Evolutionary conservation across 768 basidiomycete species (phyloP).

Genomic region (Auricularia cornea): DNA sequence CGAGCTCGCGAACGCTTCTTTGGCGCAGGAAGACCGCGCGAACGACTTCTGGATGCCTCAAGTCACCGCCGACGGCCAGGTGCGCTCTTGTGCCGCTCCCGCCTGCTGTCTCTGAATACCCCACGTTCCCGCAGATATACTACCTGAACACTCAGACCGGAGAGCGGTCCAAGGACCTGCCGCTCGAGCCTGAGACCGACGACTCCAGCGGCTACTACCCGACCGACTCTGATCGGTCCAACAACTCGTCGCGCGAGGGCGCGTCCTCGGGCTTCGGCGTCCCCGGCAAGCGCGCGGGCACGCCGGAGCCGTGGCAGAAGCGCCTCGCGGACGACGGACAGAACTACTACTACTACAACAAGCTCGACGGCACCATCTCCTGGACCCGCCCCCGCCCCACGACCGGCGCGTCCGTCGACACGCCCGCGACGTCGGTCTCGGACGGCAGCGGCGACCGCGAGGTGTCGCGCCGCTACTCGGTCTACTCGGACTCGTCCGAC

Average conservation of each 20-base stretch:
- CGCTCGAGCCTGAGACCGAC: slow-evolving; percentile 60
- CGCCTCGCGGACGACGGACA: slow-evolving; percentile 75
- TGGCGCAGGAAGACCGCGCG: slow-evolving; percentile 26
- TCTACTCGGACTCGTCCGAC: slow-evolving; percentile 76
- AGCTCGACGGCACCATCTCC: slow-evolving; percentile 52
- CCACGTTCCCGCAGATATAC: slow-evolving; percentile 60
- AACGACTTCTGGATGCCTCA: slow-evolving; percentile 90
- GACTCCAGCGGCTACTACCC: slow-evolving; percentile 51
- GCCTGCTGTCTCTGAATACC: background rate
- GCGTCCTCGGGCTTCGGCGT: background rate
- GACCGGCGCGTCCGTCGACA: slow-evolving; percentile 20
- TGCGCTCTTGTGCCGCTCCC: slow-evolving; percentile 19
- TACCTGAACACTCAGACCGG: slow-evolving; percentile 90
- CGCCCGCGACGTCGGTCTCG: slow-evolving; percentile 17
- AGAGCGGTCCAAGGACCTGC: slow-evolving; percentile 76
- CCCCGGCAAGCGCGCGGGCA: slow-evolving; percentile 35
- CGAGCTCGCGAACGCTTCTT: slow-evolving; percentile 52
- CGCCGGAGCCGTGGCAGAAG: slow-evolving; percentile 77
- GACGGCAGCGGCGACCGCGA: slow-evolving; percentile 16
- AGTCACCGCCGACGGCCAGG: slow-evolving; percentile 76
- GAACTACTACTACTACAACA: slow-evolving; percentile 75
- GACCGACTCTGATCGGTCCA: slow-evolving; percentile 20
- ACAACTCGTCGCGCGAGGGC: slow-evolving; percentile 2
- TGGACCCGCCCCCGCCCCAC: slow-evolving; percentile 60
- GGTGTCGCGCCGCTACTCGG: slow-evolving; percentile 23